These are phyloP conservation scores for Amauroascus verrucosus DNA, from an alignment of 2,329 filamentous ascomycete species.

Conservation along the genomic window DNA sequence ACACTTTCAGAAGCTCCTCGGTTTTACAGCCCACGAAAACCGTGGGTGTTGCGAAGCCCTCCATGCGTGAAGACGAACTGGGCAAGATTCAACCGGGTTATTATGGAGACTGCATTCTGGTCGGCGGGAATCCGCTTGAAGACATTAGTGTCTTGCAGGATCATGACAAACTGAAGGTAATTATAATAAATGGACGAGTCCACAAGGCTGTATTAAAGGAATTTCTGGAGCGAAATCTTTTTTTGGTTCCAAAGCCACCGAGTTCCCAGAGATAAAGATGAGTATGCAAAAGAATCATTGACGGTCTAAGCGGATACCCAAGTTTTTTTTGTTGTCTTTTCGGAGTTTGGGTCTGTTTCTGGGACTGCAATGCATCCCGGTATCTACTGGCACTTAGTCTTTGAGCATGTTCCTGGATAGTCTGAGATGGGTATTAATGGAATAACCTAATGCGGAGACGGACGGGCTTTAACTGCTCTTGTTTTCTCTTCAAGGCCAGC, in stretches of 20 bases:
- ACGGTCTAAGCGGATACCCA: not conserved
- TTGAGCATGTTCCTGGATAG: no score
- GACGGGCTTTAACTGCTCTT: no score
- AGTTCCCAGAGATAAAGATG: constrained; percentile 11
- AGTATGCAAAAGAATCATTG: constrained; percentile 12
- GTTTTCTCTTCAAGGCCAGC: no score
- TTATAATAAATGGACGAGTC: constrained; percentile 41
- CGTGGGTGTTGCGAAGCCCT: constrained; percentile 31
- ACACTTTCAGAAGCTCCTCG: constrained; percentile 39
- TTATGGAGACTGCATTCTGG: constrained; percentile 38
- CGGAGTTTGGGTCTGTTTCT: no score
- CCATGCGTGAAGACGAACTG: constrained; percentile 31
- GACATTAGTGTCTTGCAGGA: constrained; percentile 37
- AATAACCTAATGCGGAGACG: no score
- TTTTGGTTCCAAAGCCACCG: constrained; percentile 5
- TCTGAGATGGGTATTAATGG: no score
- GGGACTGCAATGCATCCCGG: no score
- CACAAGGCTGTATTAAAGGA: constrained; percentile 30
- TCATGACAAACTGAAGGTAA: constrained; percentile 36
- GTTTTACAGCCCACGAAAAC: constrained; percentile 39
- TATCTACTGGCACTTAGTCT: no score
- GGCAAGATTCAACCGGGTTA: constrained; percentile 36
- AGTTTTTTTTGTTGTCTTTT: no score
- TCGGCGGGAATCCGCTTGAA: constrained; percentile 39
- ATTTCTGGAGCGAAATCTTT: constrained; percentile 12